Percentiles rank a stretch among this genome's conserved stretches.
phyloP scores from a whole-genome alignment of 495 filamentous ascomycete species.

The Platismatia glauca region DNA sequence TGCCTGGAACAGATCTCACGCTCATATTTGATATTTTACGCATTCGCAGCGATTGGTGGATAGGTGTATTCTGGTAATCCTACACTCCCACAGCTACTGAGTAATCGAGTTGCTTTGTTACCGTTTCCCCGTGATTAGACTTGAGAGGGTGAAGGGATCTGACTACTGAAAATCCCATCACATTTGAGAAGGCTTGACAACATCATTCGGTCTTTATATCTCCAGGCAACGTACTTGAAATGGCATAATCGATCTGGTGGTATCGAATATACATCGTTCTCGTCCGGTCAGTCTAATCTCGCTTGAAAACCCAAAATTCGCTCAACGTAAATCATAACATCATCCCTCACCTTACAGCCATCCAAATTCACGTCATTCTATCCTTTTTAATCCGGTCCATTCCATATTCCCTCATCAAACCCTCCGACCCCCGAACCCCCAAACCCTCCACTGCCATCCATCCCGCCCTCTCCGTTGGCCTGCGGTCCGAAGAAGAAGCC shows the following conservation, averaged over 20 bases:
- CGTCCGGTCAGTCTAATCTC: not conserved
- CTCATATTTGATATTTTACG: no score
- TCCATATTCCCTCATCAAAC: constrained; percentile 6
- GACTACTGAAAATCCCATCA: no score
- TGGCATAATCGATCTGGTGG: not conserved
- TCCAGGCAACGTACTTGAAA: no score
- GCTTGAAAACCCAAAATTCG: not conserved
- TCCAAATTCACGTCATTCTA: not conserved
- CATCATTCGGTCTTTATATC: no score
- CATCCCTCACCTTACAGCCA: not conserved
- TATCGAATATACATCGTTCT: not conserved
- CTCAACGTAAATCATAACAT: not conserved
- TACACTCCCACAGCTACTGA: no score
- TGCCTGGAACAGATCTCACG: no score
- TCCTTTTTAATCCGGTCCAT: constrained; percentile 1
- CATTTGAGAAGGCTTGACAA: no score
- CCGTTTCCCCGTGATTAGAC: no score
- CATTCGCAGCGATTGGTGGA: no score
- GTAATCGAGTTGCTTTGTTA: no score
- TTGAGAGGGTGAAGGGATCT: no score
- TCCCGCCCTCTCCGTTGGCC: not conserved
- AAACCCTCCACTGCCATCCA: constrained; percentile 7
- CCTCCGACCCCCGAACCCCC: not conserved
- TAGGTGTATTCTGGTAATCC: no score
- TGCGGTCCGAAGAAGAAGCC: constrained; percentile 76